Evolutionary conservation across 257 asterid genomes (phyloP).

Genomic region (Vinca minor): DNA sequence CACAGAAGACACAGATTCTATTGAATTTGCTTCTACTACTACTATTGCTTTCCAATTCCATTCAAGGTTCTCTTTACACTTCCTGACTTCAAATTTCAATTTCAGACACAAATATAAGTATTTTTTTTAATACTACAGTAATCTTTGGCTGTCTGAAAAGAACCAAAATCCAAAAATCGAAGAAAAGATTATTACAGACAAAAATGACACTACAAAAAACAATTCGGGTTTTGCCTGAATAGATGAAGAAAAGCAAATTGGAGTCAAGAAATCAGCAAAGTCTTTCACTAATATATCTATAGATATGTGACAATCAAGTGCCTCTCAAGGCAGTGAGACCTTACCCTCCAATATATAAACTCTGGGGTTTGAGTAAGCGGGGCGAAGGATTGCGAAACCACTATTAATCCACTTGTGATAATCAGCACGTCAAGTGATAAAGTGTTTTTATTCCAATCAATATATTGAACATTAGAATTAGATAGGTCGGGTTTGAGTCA

Average conservation of each 20-base stretch:
- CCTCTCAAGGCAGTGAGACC: no score
- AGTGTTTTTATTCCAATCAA: no score
- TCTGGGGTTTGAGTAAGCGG: no score
- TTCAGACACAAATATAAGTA: background rate
- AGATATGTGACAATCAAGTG: constrained; percentile 11
- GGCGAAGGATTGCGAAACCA: no score
- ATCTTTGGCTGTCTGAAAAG: background rate
- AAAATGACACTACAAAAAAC: constrained; percentile 19
- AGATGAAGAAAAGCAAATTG: constrained; percentile 14
- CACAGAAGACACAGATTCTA: constrained; percentile 92
- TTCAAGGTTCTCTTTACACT: constrained; percentile 16
- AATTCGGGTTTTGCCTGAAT: constrained; percentile 25
- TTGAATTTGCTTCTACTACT: constrained; percentile 59
- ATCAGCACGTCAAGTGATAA: no score
- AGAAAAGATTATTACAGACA: constrained; percentile 13
- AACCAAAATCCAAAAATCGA: constrained; percentile 13
- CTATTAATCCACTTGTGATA: no score
- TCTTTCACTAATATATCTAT: constrained; percentile 1
- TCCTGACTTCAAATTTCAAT: constrained; percentile 6
- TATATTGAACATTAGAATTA: no score
- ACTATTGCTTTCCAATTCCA: constrained; percentile 61
- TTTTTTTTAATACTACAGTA: background rate
- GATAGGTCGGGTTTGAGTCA: no score
- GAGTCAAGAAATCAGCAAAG: constrained; percentile 14
- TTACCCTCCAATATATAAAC: no score